Conservation (phyloP, 371 early-diverging fungal species). For the Batrachochytrium dendrobatidis region DNA sequence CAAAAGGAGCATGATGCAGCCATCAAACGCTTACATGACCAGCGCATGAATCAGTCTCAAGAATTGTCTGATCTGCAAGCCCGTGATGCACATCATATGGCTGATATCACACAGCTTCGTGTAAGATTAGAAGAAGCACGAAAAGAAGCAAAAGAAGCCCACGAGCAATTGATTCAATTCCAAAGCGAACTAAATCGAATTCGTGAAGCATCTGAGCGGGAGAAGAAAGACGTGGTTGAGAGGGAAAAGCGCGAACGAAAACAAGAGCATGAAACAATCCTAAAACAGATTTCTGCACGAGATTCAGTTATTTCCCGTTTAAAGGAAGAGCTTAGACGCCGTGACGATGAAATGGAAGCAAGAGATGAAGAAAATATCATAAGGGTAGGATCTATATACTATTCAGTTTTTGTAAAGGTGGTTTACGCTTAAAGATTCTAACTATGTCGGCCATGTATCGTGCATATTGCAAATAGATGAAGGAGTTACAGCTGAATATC, state of each 20-base stretch:
- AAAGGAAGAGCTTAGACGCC: slow-evolving; percentile 13
- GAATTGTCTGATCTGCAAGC: slow-evolving; percentile 13
- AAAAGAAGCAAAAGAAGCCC: slow-evolving; percentile 7
- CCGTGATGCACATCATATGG: background rate
- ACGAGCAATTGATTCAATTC: slow-evolving; percentile 9
- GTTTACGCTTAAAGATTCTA: too few relatives aligned
- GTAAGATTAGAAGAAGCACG: slow-evolving; percentile 4
- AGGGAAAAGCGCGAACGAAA: slow-evolving; percentile 15
- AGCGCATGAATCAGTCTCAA: slow-evolving; percentile 13
- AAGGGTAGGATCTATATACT: background rate
- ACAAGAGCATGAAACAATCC: slow-evolving; percentile 12
- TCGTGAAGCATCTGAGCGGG: background rate
- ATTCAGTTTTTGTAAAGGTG: background rate
- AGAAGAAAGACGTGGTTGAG: slow-evolving; percentile 4
- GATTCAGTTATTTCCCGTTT: slow-evolving; percentile 13
- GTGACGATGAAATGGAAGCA: slow-evolving; percentile 18
- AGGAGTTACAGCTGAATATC: slow-evolving; percentile 24
- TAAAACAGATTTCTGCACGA: slow-evolving; percentile 12
- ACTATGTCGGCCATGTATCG: too few relatives aligned
- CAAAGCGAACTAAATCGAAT: background rate
- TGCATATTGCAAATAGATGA: slow-evolving; percentile 20
- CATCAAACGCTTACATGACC: slow-evolving; percentile 15
- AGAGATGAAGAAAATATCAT: slow-evolving; percentile 16
- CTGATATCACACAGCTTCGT: background rate
- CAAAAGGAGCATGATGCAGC: slow-evolving; percentile 24